Evolutionary conservation across 2,329 filamentous ascomycete genomes (phyloP), one percentile per base, ranked within the genome.

Genomic region (Monilinia fructicola): DNA sequence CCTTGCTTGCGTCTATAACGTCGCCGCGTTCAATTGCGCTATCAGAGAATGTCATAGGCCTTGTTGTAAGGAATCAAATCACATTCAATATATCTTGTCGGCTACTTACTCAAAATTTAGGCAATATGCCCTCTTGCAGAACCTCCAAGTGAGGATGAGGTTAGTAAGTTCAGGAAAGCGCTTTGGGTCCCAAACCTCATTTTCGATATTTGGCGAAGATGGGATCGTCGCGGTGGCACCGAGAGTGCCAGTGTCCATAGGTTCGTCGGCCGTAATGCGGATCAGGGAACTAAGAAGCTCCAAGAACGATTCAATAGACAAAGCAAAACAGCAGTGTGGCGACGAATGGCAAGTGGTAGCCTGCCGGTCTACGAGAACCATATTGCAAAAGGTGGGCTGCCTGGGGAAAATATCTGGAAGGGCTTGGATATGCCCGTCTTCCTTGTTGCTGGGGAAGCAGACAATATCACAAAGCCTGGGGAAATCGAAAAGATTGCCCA

Each of bases 241-340:
- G 80, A 92, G 54, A 97, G 93, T 74, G 80, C 84, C 2, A 97
- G 92, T 71, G 92, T 98, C 9, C 81, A 79, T 58, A 87, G 93
- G 21, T 94, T 97, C 75, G 88, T 91, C 11, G 91, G 91, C 4
- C 76, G 81, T 1, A 82, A 83, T 46, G 87, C 89, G 1, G 89
- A 92, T 53, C 77, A 82, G 4, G 85, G 91, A 71, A 84, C 89
- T 1, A 87, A 86, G 73, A 81, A 83, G 66, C 81, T 92, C 46
- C 91, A 94, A 76, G 77, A 89, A 66, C 84, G 84, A 3, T 94
- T 89, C 79, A 98, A 98, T 76, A 83, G 85, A 67, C 92, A 97
- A 76, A 97, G 92, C 69, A 87, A 84, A 70, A 95, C 93, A 9
- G 56, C 65, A 52, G 65, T 67, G 0, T 97, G 91, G 84, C 86